Base-by-base conservation (phyloP, 371 early-diverging fungal species). In the Mortierella sp. region DNA sequence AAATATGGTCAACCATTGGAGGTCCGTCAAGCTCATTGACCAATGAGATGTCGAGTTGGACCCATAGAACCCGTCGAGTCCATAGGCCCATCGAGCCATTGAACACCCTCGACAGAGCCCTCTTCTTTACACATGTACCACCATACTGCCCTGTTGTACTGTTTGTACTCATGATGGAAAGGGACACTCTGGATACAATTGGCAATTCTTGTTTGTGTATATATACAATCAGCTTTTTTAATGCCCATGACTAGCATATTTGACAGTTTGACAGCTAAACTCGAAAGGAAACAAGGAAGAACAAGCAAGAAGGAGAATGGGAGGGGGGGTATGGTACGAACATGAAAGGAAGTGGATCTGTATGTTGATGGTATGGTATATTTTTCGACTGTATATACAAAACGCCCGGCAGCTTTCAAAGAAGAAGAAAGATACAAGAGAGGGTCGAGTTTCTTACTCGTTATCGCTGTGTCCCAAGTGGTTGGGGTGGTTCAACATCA, bases 381-480 rank as follows among this genome's bases (percentile, higher is more conserved):
- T 47, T 47, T 47, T 49, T 49, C 13, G n/a, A 19, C 51, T 51
- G 51, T 60, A 52, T 60, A 28, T 44, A 60, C 31, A 63, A 47
- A 22, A 6, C 13, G 45, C 21, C 6, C 14, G 7, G 39, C 39
- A 3, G n/a, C 13, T 43, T 43, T 22, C 22, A 44, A 54, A 31
- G 5, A 60, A 5, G 19, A 37, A n/a, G 12, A 22, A 48, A 44
- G 22, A n/a, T n/a, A 34, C 34, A 34, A 10, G 34, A 10, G 34
- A 34, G 34, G 10, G 34, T 19, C 47, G 53, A 24, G 34, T 4
- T 34, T 63, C 70, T 31, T 69, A 60, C 8, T 62, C 71, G 13
- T 70, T 64, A 28, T 70, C 56, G 59, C 53, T 63, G 56, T 56
- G 63, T 25, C 60, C 47, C 13, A 37, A 34, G 34, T 34, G 34